phyloP scores from a whole-genome alignment of 148 eudicot species.

The Cornus florida region DNA sequence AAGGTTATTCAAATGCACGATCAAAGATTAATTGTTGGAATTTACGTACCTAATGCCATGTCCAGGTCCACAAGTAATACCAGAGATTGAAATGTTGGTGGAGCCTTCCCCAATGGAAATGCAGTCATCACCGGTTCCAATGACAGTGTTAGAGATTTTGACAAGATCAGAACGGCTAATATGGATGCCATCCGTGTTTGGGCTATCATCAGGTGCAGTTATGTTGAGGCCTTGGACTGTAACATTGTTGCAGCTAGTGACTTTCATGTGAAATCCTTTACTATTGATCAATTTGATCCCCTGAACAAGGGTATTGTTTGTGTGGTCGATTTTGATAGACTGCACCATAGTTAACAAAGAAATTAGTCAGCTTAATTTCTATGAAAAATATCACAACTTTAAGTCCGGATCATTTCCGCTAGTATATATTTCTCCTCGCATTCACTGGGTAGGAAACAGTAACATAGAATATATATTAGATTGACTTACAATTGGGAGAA shows the following conservation, averaged over 20 bases:
- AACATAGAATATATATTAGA: too few relatives aligned
- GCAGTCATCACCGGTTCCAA: slow-evolving; percentile 63
- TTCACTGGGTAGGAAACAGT: too few relatives aligned
- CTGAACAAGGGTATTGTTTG: slow-evolving; percentile 26
- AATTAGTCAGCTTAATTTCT: too few relatives aligned
- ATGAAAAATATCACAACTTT: too few relatives aligned
- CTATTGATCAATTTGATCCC: slow-evolving; percentile 34
- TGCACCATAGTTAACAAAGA: slow-evolving; percentile 19
- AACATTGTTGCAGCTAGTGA: slow-evolving; percentile 28
- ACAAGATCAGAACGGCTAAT: slow-evolving; percentile 33
- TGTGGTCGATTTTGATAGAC: slow-evolving; percentile 31
- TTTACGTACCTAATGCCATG: slow-evolving; percentile 73
- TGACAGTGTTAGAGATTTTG: slow-evolving; percentile 22
- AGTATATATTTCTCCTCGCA: too few relatives aligned
- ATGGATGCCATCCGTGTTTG: slow-evolving; percentile 68
- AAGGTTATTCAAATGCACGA: too few relatives aligned
- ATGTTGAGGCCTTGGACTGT: slow-evolving; percentile 32
- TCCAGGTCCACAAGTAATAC: slow-evolving; percentile 55
- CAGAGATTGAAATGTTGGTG: slow-evolving; percentile 19
- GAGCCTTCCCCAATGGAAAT: slow-evolving; percentile 56
- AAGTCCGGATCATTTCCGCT: too few relatives aligned
- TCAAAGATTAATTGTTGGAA: too few relatives aligned
- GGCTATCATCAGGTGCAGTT: slow-evolving; percentile 35
- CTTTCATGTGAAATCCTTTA: slow-evolving; percentile 45
- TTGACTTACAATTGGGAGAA: slow-evolving; percentile 33